Conservation (phyloP, 225 moss, liverwort and hornwort species). For the Pseudisothecium myosuroides region DNA sequence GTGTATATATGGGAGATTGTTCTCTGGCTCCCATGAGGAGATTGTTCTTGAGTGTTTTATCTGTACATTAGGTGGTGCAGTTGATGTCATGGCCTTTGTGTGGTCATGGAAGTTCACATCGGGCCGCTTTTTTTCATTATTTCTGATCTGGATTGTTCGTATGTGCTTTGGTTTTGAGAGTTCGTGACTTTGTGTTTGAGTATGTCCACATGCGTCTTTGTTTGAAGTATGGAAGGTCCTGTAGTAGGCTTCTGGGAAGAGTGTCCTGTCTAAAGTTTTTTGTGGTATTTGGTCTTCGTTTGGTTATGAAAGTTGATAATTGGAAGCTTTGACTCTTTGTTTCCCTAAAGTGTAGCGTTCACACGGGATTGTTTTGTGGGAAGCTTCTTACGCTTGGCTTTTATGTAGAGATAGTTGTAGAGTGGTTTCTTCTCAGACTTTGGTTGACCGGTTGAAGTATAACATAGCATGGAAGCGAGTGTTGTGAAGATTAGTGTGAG, state of each 20-base stretch:
- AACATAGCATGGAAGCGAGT: too few relatives aligned
- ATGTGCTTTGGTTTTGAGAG: neutral
- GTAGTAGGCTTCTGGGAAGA: neutral
- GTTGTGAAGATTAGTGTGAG: too few relatives aligned
- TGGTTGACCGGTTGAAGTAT: too few relatives aligned
- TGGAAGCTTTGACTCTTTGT: neutral
- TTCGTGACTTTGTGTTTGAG: neutral
- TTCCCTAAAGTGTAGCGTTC: neutral
- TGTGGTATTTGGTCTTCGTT: neutral
- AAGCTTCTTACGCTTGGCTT: too few relatives aligned
- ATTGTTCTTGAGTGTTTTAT: too few relatives aligned
- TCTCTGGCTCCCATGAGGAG: rapidly evolving
- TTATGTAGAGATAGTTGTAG: too few relatives aligned
- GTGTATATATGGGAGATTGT: too few relatives aligned
- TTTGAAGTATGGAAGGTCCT: neutral
- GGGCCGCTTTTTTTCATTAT: too few relatives aligned
- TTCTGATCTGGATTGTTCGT: neutral
- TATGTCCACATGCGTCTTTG: neutral
- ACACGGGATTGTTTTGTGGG: neutral
- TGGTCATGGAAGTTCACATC: too few relatives aligned
- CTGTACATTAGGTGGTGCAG: too few relatives aligned
- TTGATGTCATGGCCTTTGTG: too few relatives aligned
- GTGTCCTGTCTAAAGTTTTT: neutral
- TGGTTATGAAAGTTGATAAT: neutral
- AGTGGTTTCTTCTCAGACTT: too few relatives aligned